These are phyloP conservation scores for Coniferiporia weirii DNA, from an alignment of 1,284 basidiomycete genomes.

Conservation along the genomic window DNA sequence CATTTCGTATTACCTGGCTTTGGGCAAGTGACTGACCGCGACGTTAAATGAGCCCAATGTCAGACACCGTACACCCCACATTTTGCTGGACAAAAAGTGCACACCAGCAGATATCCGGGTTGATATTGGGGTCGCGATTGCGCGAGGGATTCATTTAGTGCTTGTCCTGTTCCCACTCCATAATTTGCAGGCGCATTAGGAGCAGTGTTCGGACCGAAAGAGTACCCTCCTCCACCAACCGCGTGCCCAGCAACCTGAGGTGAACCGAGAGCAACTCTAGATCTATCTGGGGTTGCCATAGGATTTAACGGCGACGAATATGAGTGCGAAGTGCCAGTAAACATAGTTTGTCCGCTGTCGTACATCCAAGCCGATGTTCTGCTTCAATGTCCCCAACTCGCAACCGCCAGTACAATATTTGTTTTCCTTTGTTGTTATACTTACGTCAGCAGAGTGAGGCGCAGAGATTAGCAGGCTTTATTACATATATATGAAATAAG, in stretches of 20 bases:
- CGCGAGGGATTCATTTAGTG: slow-evolving; percentile 46
- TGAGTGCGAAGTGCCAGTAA: not conserved
- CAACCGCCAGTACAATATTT: too few relatives aligned
- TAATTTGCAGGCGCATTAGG: not conserved
- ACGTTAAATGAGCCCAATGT: slow-evolving; percentile 6
- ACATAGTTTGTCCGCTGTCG: not conserved
- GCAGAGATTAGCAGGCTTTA: too few relatives aligned
- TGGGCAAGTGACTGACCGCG: slow-evolving; percentile 50
- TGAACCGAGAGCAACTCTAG: not conserved
- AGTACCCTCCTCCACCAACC: not conserved
- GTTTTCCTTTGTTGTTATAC: too few relatives aligned
- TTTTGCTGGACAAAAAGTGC: slow-evolving; percentile 12
- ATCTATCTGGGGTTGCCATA: not conserved
- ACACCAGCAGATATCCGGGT: slow-evolving; percentile 68
- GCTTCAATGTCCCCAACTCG: too few relatives aligned
- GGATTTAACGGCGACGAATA: not conserved
- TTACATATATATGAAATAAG: too few relatives aligned
- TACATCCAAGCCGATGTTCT: not conserved
- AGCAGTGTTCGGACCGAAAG: not conserved
- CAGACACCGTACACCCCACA: too few relatives aligned
- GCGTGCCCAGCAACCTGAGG: not conserved
- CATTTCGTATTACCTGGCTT: slow-evolving; percentile 38
- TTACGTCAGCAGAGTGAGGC: too few relatives aligned
- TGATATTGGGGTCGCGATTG: slow-evolving; percentile 72
- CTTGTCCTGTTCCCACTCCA: not conserved